Base-by-base conservation (phyloP, 148 eudicot species). In the Rhododendron kiyosumense region DNA sequence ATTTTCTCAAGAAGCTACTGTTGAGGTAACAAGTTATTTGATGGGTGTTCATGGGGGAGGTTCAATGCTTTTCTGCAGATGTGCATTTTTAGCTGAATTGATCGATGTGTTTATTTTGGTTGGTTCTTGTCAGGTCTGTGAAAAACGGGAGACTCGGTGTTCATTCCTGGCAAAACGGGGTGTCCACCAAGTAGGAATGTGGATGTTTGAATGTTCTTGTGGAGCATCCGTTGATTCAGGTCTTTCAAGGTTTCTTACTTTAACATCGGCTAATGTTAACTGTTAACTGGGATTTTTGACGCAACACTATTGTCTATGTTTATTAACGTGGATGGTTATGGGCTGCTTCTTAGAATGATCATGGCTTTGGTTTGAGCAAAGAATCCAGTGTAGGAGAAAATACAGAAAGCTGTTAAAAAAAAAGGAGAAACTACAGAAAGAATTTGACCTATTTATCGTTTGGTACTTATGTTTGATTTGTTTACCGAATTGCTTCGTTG, bases 181-280 rank as follows among this genome's bases (percentile, higher is more conserved):
- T 76, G 90, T 97, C 86, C 98, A 97, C 86, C 87, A 73, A 67
- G 84, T 84, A 46, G 95, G 98, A 89, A 90, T 95, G 95, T 95
- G 98, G 98, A 91, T 84, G 74, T 84, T 86, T 87, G 99, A 97
- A 90, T 95, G 99, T 86, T 85, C 87, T 52, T 97, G 99, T 79
- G 92, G 89, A 83, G 45, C 80, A 79, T 79, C 89, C 17, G 30
- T 79, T 32, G 59, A 51, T 43, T 81, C 63, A 46, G 83, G 83
- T 82, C 18, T n/a, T 78, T 86, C 91, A 78, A 92, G 87, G 98
- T 94, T 69, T 86, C 49, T 82, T 65, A 48, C 73, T 43, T 24
- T 38, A 2, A 12, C 17, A 38, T 59, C 20, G 6, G 73, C 13
- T 81, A 28, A 6, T 12, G 61, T 51, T 1, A 81, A 30, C 12